Conservation (phyloP, 2,329 filamentous ascomycete genomes). For the Paracorniculantispora psalliotae region DNA sequence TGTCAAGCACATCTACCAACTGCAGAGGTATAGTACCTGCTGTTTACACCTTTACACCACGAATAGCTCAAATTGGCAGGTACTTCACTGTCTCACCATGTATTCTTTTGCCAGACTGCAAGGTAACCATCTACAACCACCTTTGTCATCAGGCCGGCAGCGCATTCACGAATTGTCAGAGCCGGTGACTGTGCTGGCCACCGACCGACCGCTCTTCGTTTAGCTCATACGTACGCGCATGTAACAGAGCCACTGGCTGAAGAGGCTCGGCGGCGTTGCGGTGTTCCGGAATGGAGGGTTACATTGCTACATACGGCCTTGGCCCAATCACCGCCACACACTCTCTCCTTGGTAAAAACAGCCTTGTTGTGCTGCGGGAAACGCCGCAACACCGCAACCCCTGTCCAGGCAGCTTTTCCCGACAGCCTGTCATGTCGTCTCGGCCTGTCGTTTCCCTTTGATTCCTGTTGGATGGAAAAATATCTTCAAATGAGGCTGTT, state of each 20-base stretch:
- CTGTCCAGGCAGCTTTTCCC: neutral
- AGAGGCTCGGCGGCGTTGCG: neutral
- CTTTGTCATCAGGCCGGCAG: neutral
- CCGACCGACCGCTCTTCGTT: neutral
- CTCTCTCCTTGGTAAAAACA: too few relatives aligned
- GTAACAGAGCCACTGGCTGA: neutral
- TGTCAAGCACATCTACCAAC: neutral
- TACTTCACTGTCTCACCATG: neutral
- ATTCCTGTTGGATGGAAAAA: neutral
- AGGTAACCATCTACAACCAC: neutral
- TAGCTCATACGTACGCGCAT: neutral
- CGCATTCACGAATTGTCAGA: neutral
- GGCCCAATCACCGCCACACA: neutral
- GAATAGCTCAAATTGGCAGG: neutral
- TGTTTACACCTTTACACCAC: too few relatives aligned
- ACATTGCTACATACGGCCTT: neutral
- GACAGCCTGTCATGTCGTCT: neutral
- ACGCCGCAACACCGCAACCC: neutral
- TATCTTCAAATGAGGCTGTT: neutral
- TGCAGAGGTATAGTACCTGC: neutral
- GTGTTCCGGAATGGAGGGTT: conserved; percentile 1
- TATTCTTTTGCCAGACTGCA: neutral
- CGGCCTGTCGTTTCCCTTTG: neutral
- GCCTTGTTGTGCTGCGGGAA: too few relatives aligned
- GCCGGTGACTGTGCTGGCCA: neutral